Conservation (phyloP, 306 rosid species). For the Abrus pulchellus region DNA sequence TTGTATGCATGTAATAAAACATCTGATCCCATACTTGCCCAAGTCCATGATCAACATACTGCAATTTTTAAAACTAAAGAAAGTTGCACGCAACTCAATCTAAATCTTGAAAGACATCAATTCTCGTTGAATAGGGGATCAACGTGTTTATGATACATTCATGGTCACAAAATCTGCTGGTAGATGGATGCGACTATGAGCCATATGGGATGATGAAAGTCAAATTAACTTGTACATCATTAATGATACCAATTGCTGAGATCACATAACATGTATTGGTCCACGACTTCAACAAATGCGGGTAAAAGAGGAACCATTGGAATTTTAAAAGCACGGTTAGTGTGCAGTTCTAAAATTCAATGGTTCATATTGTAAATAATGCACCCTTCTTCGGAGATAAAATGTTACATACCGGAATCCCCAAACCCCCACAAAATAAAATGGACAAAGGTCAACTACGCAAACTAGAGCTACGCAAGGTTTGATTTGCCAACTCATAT, state of each 20-base stretch:
- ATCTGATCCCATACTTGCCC: constrained; percentile 34
- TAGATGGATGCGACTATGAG: background rate
- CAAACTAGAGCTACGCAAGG: background rate
- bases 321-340: background rate
- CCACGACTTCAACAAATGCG: background rate
- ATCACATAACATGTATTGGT: background rate
- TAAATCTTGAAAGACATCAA: constrained; percentile 24
- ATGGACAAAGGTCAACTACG: background rate
- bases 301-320: no score
- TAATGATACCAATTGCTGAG: background rate
- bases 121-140: constrained; percentile 3
- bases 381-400: background rate
- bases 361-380: background rate
- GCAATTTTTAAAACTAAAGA: constrained; percentile 8
- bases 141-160: constrained; percentile 15
- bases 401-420: background rate
- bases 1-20: background rate
- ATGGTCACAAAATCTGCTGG: background rate
- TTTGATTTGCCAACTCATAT: constrained; percentile 5
- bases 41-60: constrained; percentile 3
- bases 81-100: constrained; percentile 26
- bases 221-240: constrained; percentile 3
- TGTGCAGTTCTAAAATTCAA: background rate
- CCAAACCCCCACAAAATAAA: background rate
- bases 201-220: background rate